Base-by-base conservation (phyloP, 192 early-diverging fungal genomes). In the Podila clonocystis region DNA sequence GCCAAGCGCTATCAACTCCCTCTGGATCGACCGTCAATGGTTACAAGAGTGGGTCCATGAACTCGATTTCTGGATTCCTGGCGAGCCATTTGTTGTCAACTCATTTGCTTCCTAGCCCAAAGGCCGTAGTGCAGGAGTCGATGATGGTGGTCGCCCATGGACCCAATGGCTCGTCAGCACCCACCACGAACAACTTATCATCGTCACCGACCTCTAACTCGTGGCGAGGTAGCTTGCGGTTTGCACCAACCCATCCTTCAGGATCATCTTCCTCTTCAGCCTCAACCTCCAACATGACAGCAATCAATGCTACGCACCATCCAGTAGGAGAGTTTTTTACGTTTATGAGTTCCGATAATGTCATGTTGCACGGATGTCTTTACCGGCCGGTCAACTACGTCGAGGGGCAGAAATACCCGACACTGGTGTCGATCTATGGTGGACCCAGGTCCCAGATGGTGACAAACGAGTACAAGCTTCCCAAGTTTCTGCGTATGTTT, bases 391-490 rank as follows among this genome's bases (percentile, higher is more conserved):
- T 70, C 0, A 74, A 84, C 52, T 88, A 89, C 55, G 30, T 73
- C 12, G 63, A 76, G 8, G 87, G 86, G 4, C 72, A 84, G 33
- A 85, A 80, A 58, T 90, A 91, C 65, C 92, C 92, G 17, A 91
- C 88, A 0, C 50, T 94, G 15, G 79, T 93, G 33, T 83, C 86
- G 29, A 87, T 93, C 17, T 94, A 94, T 62, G 93, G 93, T 19
- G 93, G 93, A 5, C 93, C 93, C 9, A 85, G 91, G 68, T 89
- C 89, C 50, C 92, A 93, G 69, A 73, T 92, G 70, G 91, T 94
- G 12, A 91, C 88, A 5, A 94, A 93, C 58, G 93, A 92, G 22
- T 93, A 86, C 68, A 89, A 91, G 41, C 85, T 87, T 55, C 89
- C 92, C 13, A 88, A 90, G 34, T 78, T 90, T 26, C 63, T 87